Conservation (phyloP, 768 basidiomycete genomes). For the Lactifluus piperatus region DNA sequence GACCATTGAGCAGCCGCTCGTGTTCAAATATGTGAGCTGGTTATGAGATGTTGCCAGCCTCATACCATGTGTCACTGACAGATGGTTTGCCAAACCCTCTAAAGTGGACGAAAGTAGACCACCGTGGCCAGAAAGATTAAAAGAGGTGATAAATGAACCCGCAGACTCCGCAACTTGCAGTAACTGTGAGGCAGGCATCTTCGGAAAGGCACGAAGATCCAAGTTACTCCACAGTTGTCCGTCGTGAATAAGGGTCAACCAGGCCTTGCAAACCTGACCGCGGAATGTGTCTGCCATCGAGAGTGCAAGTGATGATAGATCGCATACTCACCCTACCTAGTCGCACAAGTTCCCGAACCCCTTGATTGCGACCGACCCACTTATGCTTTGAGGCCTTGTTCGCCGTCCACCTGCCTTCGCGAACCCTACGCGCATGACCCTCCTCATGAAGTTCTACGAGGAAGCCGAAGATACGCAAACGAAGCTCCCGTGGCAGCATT, state of each 20-base stretch:
- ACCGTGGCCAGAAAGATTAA: constrained; percentile 59
- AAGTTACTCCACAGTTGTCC: constrained; percentile 78
- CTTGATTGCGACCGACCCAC: constrained; percentile 72
- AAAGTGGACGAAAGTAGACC: constrained; percentile 42
- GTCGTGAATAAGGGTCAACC: constrained; percentile 71
- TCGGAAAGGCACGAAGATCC: constrained; percentile 55
- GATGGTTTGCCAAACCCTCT: constrained; percentile 41
- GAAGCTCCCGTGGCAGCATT: constrained; percentile 62
- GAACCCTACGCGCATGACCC: constrained; percentile 41
- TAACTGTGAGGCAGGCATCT: constrained; percentile 42
- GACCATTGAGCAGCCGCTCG: constrained; percentile 63
- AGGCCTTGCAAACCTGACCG: constrained; percentile 63
- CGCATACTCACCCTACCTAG: constrained; percentile 59
- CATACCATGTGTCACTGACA: constrained; percentile 38
- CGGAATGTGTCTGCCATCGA: constrained; percentile 5
- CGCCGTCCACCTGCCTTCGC: constrained; percentile 49
- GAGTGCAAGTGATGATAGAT: not conserved
- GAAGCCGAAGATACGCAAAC: constrained; percentile 46
- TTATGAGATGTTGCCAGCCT: constrained; percentile 40
- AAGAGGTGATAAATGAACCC: constrained; percentile 52
- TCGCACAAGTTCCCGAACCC: constrained; percentile 68
- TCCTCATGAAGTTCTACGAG: constrained; percentile 51
- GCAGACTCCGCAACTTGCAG: constrained; percentile 43
- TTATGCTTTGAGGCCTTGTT: constrained; percentile 51
- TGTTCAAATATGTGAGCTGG: constrained; percentile 59